Conservation (phyloP, 768 basidiomycete genomes). For the Glaciozyma martinii region DNA sequence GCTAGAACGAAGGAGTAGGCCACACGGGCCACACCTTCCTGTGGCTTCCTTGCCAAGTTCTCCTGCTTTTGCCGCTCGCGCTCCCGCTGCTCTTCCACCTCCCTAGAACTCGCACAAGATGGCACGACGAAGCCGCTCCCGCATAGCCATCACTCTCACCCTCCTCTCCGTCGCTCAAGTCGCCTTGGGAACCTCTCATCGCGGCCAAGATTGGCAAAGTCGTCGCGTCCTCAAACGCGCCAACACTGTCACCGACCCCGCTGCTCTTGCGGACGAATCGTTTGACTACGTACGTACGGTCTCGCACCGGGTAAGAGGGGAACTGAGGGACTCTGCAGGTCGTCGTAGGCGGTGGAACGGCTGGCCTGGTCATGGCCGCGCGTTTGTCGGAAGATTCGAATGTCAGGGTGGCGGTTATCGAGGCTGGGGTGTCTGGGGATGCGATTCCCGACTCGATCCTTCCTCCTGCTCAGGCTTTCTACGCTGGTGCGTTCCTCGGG, state of each 20-base stretch:
- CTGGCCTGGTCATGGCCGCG: slow-evolving; percentile 38
- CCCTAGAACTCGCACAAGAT: background rate
- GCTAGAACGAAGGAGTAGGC: no score
- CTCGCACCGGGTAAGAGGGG: no score
- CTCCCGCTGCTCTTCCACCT: background rate
- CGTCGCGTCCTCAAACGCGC: slow-evolving; percentile 10
- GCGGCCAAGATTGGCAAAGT: background rate
- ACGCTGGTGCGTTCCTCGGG: background rate
- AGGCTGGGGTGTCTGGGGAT: slow-evolving; percentile 34
- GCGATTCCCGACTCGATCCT: slow-evolving; percentile 19
- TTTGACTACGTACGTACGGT: slow-evolving; percentile 28
- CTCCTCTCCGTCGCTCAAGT: background rate
- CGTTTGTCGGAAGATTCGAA: slow-evolving; percentile 35
- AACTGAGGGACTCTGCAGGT: no score
- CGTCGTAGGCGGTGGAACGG: background rate
- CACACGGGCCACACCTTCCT: background rate
- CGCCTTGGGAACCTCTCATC: background rate
- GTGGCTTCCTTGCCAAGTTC: background rate
- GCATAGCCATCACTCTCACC: background rate
- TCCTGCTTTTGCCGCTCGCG: background rate
- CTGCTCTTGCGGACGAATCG: slow-evolving; percentile 7
- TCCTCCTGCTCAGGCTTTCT: slow-evolving; percentile 8
- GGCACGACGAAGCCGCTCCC: background rate
- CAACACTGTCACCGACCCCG: slow-evolving; percentile 14
- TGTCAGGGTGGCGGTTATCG: slow-evolving; percentile 34